A percentile compares a stretch with the other conserved stretches of the same genome.
These are phyloP conservation scores for Phlyctochytrium arcticum DNA, from an alignment of 192 early-diverging fungal genomes.

Conservation along the genomic window DNA sequence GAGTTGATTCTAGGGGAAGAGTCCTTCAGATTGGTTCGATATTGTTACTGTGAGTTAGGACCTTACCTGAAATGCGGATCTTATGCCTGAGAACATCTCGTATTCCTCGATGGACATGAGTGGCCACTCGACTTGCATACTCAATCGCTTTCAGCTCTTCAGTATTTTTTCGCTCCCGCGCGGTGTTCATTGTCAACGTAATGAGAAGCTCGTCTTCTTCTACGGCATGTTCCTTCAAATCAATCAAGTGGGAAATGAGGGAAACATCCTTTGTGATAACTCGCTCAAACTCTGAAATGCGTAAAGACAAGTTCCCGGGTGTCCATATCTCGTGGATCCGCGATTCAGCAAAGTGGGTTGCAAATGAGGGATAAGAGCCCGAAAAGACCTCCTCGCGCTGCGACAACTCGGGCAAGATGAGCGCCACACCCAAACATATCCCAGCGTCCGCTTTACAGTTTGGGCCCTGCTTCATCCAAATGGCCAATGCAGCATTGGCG, in stretches of 20 bases:
- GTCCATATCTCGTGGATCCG: background rate
- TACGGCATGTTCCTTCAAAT: background rate
- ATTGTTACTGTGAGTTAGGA: too few relatives aligned
- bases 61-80: too few relatives aligned
- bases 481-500: background rate
- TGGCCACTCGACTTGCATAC: conserved; percentile 49
- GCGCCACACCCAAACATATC: conserved; percentile 2
- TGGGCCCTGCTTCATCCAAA: too few relatives aligned
- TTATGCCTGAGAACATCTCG: too few relatives aligned
- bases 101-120: conserved; percentile 31
- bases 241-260: background rate
- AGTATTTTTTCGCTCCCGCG: conserved; percentile 75
- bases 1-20: too few relatives aligned
- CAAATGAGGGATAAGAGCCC: too few relatives aligned
- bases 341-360: conserved; percentile 6
- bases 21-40: too few relatives aligned
- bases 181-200: background rate
- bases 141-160: conserved; percentile 70
- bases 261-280: conserved; percentile 1
- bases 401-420: conserved; percentile 33
- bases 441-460: background rate
- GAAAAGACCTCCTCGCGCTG: conserved; percentile 36
- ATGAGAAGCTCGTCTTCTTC: background rate
- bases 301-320: too few relatives aligned
- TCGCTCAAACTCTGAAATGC: conserved; percentile 11